phyloP scores from a whole-genome alignment of 1,139 yeast genomes.

The Hemisphaericaspora xylanilytica region DNA sequence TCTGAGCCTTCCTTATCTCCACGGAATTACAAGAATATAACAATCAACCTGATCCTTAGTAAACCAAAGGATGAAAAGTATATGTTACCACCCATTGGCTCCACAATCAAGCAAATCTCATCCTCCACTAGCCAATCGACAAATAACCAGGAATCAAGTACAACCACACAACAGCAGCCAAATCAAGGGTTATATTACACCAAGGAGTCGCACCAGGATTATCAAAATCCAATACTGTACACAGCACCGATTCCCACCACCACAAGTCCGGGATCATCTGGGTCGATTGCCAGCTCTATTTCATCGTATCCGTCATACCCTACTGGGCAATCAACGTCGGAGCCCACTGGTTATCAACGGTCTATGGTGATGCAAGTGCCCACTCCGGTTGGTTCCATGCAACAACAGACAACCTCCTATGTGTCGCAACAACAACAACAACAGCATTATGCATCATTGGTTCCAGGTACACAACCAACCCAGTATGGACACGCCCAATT shows the following conservation, averaged over 20 bases:
- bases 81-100: conserved; percentile 13
- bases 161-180: conserved; percentile 5
- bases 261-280: not conserved
- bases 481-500: not conserved
- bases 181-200: conserved; percentile 6
- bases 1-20: conserved; percentile 4
- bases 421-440: no score
- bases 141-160: no score
- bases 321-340: not conserved
- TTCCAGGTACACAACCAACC: not conserved
- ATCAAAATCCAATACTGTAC: not conserved
- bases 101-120: conserved; percentile 8
- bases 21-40: conserved; percentile 9
- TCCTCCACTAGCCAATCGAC: no score
- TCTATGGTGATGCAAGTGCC: conserved; percentile 1
- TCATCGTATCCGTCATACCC: not conserved
- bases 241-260: not conserved
- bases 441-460: conserved; percentile 2
- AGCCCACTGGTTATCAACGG: not conserved
- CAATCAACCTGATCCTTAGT: conserved; percentile 13
- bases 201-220: not conserved
- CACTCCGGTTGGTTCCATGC: not conserved
- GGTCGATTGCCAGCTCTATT: not conserved
- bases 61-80: conserved; percentile 8
- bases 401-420: not conserved